A percentile compares a stretch with the other conserved stretches of the same genome.
These are phyloP conservation scores for Alternaria postmessia DNA, from an alignment of 2,329 filamentous ascomycete species.

Conservation along the genomic window DNA sequence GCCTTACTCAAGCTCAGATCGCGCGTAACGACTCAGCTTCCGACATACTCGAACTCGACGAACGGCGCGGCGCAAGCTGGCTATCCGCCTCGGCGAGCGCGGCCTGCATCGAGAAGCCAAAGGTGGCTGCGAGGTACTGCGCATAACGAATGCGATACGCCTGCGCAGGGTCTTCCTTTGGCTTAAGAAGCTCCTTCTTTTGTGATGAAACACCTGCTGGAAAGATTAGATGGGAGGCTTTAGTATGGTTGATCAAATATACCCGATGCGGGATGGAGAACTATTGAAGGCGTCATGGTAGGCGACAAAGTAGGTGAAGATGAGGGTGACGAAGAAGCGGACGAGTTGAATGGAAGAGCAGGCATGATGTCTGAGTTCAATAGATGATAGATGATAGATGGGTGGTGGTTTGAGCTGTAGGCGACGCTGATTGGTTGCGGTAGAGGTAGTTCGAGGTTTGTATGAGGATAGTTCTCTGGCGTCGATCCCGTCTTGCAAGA, in stretches of 20 bases:
- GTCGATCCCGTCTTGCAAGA: slow-evolving; percentile 39
- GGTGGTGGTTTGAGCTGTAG: slow-evolving; percentile 2
- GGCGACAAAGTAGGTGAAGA: slow-evolving; percentile 43
- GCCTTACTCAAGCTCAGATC: slow-evolving; percentile 28
- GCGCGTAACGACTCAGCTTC: slow-evolving; percentile 46
- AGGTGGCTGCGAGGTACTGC: slow-evolving; percentile 51
- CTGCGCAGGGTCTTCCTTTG: slow-evolving; percentile 41
- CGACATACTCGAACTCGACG: slow-evolving; percentile 45
- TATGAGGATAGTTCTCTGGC: slow-evolving; percentile 42
- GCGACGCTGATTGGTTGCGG: slow-evolving; percentile 17
- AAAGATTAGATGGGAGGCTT: slow-evolving; percentile 48
- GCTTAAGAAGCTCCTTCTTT: slow-evolving; percentile 45
- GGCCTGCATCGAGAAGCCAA: slow-evolving; percentile 51
- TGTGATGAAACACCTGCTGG: slow-evolving; percentile 42
- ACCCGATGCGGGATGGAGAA: slow-evolving; percentile 52
- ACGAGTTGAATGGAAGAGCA: slow-evolving; percentile 46
- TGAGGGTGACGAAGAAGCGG: slow-evolving; percentile 45
- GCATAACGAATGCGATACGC: slow-evolving; percentile 50
- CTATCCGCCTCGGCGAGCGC: slow-evolving; percentile 49
- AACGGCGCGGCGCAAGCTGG: slow-evolving; percentile 46
- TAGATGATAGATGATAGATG: slow-evolving; percentile 11
- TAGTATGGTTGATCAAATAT: slow-evolving; percentile 50
- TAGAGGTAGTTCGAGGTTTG: slow-evolving; percentile 35
- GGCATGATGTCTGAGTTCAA: slow-evolving; percentile 44
- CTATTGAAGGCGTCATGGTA: slow-evolving; percentile 46